Base-by-base conservation (phyloP, 1,284 basidiomycete genomes). In the Coniophora puteana region DNA sequence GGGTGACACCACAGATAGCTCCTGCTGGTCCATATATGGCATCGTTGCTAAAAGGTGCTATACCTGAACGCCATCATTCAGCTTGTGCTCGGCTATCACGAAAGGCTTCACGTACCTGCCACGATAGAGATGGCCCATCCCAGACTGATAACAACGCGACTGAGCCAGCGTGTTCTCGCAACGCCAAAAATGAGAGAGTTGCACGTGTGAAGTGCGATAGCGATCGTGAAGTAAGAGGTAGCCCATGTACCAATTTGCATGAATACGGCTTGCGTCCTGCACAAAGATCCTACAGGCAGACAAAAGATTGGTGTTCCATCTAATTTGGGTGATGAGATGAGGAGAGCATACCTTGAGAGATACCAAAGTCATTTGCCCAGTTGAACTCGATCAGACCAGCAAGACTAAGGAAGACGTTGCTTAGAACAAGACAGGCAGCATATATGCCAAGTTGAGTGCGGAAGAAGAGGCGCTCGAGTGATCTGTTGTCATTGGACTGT, bases 401-500 rank as follows among this genome's bases (percentile, higher is more conserved):
- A 14, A 69, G 44, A 36, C 71, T 68, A 44, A 64, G 76, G 51
- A 80, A 59, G 43, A 77, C 57, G 53, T 83, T 80, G 44, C 73
- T 69, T 18, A 80, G 47, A 41, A 87, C 66, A 39, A 88, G 66
- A 51, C 77, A 83, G 32, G 67, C 69, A 12, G 75, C 72, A 56
- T 85, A 86, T 38, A 74, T 70, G 10, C 84, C 84, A 10, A 86
- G 69, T 47, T 83, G 82, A 5, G 82, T 83, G 46, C 72, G 70
- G 57, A 87, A 83, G 59, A 87, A 84, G 40, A 78, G 59, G 29
- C 71, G 74, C 55, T 78, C 76, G 35, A 65, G 62, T 43, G 51
- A 53, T 46, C 40, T 55, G 29, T 38, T 50, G 16, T 33, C 49
- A 40, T 18, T 36, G 38, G 44, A 37, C 31, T 50, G 25, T 22